These are phyloP conservation scores for Taiwanofungus camphoratus DNA, from an alignment of 1,284 basidiomycete genomes.

Conservation along the genomic window DNA sequence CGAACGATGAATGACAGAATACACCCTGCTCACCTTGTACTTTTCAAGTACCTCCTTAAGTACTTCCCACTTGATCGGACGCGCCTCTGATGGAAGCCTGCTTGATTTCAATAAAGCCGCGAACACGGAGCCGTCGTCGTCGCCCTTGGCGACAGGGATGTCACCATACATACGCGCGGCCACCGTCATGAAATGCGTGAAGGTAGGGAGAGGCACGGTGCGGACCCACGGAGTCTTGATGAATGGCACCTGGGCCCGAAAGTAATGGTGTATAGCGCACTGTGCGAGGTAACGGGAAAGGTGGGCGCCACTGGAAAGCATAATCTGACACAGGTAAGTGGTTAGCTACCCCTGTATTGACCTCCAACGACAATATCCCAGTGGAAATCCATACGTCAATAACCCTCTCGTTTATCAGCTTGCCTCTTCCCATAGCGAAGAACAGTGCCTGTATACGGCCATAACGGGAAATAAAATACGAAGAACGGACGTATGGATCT, in stretches of 20 bases:
- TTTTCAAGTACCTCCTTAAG: slow-evolving; percentile 61
- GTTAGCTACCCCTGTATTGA: slow-evolving; percentile 1
- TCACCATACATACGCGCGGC: slow-evolving; percentile 54
- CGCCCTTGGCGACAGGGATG: slow-evolving; percentile 61
- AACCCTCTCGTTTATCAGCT: slow-evolving; percentile 55
- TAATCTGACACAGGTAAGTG: slow-evolving; percentile 41
- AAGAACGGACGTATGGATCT: slow-evolving; percentile 68
- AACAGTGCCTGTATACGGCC: slow-evolving; percentile 64
- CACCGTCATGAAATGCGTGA: slow-evolving; percentile 55
- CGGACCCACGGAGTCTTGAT: slow-evolving; percentile 70
- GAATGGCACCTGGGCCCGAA: slow-evolving; percentile 62
- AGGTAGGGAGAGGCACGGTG: slow-evolving; percentile 50
- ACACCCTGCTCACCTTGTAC: slow-evolving; percentile 47
- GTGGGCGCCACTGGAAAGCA: slow-evolving; percentile 67
- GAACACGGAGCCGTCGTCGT: slow-evolving; percentile 68
- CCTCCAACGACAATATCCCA: slow-evolving; percentile 1
- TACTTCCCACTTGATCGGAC: slow-evolving; percentile 53
- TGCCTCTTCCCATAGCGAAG: slow-evolving; percentile 63
- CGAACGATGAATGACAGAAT: slow-evolving; percentile 11
- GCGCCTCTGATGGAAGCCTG: slow-evolving; percentile 47
- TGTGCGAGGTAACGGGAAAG: slow-evolving; percentile 72
- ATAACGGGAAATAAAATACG: slow-evolving; percentile 69
- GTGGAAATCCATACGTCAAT: slow-evolving; percentile 53
- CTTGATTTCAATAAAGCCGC: slow-evolving; percentile 60
- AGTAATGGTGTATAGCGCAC: slow-evolving; percentile 70